Percentiles rank a stretch among this genome's conserved stretches.
Conservation (phyloP, 2,329 filamentous ascomycete species). For the Aspergillus persii region DNA sequence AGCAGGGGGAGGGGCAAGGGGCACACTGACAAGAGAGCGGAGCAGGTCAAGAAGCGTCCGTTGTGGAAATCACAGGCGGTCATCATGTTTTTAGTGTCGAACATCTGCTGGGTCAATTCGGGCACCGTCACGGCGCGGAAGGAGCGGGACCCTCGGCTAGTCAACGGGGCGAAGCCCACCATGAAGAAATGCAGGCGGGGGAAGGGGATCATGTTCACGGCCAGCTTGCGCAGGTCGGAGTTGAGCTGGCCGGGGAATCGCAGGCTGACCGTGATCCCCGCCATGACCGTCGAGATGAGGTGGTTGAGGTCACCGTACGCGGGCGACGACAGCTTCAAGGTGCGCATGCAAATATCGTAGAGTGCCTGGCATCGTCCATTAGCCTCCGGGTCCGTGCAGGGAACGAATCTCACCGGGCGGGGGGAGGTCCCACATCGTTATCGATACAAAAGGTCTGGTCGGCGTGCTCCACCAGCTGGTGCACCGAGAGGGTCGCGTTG, state of each 20-base stretch:
- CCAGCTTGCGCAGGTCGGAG: conserved; percentile 98
- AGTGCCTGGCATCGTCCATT: conserved; percentile 60
- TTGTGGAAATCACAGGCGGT: conserved; percentile 99
- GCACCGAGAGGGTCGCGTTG: conserved; percentile 97
- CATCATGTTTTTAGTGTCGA: conserved; percentile 99
- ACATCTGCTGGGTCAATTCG: conserved; percentile 99
- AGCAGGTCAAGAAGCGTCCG: conserved; percentile 99
- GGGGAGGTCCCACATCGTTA: conserved; percentile 66
- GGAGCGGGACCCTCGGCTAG: conserved; percentile 83
- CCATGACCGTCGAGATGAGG: conserved; percentile 99
- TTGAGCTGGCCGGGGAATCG: conserved; percentile 99
- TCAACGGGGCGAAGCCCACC: conserved; percentile 98
- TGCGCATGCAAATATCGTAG: conserved; percentile 99
- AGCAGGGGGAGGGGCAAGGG: conserved; percentile 69
- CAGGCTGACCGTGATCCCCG: conserved; percentile 95
- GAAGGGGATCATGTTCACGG: conserved; percentile 99
- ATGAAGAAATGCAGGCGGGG: conserved; percentile 99
- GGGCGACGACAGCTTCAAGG: conserved; percentile 96
- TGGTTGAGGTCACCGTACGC: conserved; percentile 99
- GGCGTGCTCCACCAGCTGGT: conserved; percentile 99
- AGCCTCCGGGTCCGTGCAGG: neutral
- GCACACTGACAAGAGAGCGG: conserved; percentile 78
- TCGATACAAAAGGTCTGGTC: conserved; percentile 99
- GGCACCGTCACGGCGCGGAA: conserved; percentile 98
- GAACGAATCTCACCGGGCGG: neutral